A percentile compares a stretch with the other conserved stretches of the same genome.
phyloP scores from a whole-genome alignment of 2,329 filamentous ascomycete genomes.

The Acephala macrosclerotiorum region DNA sequence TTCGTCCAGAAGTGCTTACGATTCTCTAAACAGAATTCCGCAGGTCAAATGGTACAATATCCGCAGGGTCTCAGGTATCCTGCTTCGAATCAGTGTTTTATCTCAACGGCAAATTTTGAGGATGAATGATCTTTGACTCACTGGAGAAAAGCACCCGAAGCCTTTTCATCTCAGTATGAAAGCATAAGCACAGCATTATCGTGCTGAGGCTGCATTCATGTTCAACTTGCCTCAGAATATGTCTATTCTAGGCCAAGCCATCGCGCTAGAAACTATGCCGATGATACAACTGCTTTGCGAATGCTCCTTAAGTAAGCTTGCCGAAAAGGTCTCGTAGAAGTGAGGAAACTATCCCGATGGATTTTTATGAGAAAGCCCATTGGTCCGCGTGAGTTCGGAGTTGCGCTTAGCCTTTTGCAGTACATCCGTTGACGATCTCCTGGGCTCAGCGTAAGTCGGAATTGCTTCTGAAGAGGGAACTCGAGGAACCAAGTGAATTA shows the following conservation, averaged over 20 bases:
- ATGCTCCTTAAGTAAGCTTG: background rate
- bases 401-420: background rate
- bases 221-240: no score
- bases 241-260: background rate
- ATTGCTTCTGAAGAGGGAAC: background rate
- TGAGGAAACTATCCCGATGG: background rate
- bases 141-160: no score
- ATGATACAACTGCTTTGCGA: background rate
- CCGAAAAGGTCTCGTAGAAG: background rate
- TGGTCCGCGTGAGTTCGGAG: conserved; percentile 1
- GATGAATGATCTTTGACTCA: background rate
- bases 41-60: background rate
- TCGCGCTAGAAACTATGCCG: background rate
- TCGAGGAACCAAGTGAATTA: background rate
- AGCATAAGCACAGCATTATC: background rate
- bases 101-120: background rate
- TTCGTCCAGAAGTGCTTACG: background rate
- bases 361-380: background rate
- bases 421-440: background rate
- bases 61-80: background rate
- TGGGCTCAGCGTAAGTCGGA: background rate
- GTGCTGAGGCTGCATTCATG: background rate
- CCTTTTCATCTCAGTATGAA: no score
- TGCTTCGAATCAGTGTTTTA: background rate
- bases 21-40: background rate